Base-by-base conservation (phyloP, 2,329 filamentous ascomycete genomes). In the Trichoderma gracile region DNA sequence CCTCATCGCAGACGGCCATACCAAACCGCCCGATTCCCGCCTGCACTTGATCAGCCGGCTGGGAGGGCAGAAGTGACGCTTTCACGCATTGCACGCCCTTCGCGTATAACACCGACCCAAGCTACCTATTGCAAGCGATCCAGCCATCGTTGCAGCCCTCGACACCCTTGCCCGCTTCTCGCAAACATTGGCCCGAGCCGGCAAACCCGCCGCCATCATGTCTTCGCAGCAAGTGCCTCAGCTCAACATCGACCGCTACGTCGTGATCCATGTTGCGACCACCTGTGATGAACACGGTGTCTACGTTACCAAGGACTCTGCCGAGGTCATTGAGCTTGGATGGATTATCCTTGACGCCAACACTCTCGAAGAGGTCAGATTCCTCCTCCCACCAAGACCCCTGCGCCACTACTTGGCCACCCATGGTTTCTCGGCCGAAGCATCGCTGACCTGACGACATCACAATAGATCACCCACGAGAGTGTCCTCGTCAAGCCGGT, bases 231-330 rank as follows among this genome's bases (percentile, higher is more conserved):
- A 76, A 68, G 68, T 73, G 62, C 82, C 82, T 57, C 86, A 86
- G 71, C 84, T 88, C 71, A 90, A 90, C 80, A 86, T 97, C 79
- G 95, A 99, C 82, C 91, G 94, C 78, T 99, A 97, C 80, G 90
- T 97, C 70, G 92, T 99, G 74, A 97, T 98, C 77, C 95, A 99
- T 79, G 94, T 98, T 75, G 95, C 95, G 69, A 99, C 95, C 42
- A 99, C 95, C 71, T 99, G 95, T 80, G 95, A 99, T 78, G 95
- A 99, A 79, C 95, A 99, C 80, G 95, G 95, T 68, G 95, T 99
- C 70, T 99, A 99, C 79, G 95, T 99, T 66, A 99, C 95, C 66
- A 98, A 98, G 81, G 95, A 99, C 80, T 98, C 95, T 66, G 95
- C 95, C 68, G 95, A 99, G 82, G 95, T 99, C 70, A 99, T 99